Evolutionary conservation across 2,329 filamentous ascomycete species (phyloP).

Genomic region (Cyclaneusma minus): DNA sequence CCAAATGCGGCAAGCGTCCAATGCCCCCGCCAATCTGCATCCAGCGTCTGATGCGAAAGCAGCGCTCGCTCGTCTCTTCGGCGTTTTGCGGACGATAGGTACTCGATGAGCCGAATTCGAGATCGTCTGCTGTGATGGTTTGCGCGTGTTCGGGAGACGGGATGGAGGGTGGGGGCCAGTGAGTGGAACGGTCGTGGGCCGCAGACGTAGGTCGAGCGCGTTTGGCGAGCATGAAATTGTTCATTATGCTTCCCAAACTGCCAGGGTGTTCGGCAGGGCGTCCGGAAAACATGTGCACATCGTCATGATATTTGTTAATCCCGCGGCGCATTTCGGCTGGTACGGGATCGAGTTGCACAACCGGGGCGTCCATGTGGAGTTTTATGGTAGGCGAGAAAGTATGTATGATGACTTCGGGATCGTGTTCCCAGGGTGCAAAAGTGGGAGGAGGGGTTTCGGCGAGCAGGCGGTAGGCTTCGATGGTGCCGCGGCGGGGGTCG

Average conservation of each 20-base stretch:
- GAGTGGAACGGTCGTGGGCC: constrained; percentile 30
- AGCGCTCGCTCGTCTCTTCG: constrained; percentile 47
- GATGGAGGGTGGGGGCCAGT: constrained; percentile 65
- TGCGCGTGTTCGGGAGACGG: constrained; percentile 37
- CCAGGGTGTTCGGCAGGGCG: constrained; percentile 29
- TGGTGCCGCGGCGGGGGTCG: constrained; percentile 54
- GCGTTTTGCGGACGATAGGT: constrained; percentile 32
- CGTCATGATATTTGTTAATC: constrained; percentile 1
- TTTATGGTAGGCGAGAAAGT: constrained; percentile 54
- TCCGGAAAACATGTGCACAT: too few species aligned
- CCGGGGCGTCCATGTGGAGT: constrained; percentile 60
- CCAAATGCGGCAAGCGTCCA: constrained; percentile 19
- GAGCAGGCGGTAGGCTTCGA: constrained; percentile 66
- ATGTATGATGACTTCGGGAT: constrained; percentile 52
- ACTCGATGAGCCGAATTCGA: constrained; percentile 23
- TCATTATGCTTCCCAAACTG: too few species aligned
- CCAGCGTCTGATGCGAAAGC: constrained; percentile 66
- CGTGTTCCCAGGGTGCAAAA: constrained; percentile 47
- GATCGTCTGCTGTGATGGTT: constrained; percentile 28
- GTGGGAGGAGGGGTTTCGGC: constrained; percentile 41
- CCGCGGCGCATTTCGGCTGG: constrained; percentile 5
- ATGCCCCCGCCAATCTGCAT: constrained; percentile 42
- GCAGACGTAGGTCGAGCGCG: constrained; percentile 19
- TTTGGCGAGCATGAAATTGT: constrained; percentile 50
- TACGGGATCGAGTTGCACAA: constrained; percentile 36